Evolutionary conservation across 768 basidiomycete species (phyloP).

Genomic region (Boletus reticuloceps): DNA sequence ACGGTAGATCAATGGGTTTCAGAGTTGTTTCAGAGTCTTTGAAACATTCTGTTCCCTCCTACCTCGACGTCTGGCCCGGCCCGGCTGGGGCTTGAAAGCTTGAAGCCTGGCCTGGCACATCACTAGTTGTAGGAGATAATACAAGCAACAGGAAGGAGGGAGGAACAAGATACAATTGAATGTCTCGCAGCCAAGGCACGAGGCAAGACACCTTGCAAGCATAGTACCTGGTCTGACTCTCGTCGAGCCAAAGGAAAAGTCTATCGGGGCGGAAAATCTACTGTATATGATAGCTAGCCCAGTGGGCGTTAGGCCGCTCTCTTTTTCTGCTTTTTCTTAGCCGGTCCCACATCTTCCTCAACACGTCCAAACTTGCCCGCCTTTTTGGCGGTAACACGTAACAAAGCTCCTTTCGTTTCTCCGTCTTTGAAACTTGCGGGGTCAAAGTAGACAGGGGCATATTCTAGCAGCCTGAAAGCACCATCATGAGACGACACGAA

Average conservation of each 20-base stretch:
- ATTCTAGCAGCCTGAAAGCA: conserved; percentile 56
- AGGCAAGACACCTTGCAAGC: no score
- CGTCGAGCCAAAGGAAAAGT: neutral
- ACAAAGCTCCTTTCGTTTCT: conserved; percentile 65
- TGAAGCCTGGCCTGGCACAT: no score
- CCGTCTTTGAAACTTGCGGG: conserved; percentile 59
- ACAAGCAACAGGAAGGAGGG: no score
- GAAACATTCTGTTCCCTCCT: no score
- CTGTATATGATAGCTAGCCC: neutral
- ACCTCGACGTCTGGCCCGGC: no score
- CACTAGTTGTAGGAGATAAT: no score
- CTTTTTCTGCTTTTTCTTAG: conserved; percentile 20
- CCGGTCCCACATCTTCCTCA: conserved; percentile 5
- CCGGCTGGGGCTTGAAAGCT: no score
- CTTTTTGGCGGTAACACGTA: conserved; percentile 53
- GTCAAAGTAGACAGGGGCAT: conserved; percentile 69
- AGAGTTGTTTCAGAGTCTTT: no score
- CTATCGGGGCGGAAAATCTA: neutral
- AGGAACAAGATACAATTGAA: no score
- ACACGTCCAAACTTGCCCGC: conserved; percentile 37
- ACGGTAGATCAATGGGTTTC: no score
- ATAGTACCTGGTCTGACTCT: no score
- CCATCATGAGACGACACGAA: conserved; percentile 1
- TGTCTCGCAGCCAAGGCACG: no score
- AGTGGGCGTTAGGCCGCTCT: neutral